phyloP scores from a whole-genome alignment of 2,329 filamentous ascomycete species.

The Aureobasidium sp. region DNA sequence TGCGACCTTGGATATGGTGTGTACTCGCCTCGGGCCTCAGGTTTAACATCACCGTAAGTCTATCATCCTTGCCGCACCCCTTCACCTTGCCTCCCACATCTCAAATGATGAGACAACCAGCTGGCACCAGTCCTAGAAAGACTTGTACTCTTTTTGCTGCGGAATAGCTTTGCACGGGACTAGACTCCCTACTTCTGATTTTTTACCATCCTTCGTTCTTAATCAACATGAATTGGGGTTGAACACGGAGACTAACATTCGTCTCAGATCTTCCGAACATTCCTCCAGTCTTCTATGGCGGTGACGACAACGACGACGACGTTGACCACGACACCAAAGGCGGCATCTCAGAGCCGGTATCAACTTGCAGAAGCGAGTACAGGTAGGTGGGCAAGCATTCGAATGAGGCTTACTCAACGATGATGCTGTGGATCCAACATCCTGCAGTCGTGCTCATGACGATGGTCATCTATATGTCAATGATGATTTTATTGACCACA shows the following conservation, averaged over 20 bases:
- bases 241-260: not conserved
- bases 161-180: conserved; percentile 45
- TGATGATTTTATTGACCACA: not conserved
- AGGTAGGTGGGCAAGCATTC: not conserved
- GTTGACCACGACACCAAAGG: not conserved
- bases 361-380: not conserved
- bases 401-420: not conserved
- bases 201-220: not conserved
- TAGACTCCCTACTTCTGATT: conserved; percentile 6
- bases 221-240: not conserved
- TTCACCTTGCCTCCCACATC: not conserved
- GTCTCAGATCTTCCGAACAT: not conserved
- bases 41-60: not conserved
- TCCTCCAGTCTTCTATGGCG: not conserved
- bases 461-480: not conserved
- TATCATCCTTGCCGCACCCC: not conserved
- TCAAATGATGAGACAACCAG: conserved; percentile 29
- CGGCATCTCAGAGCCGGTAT: not conserved
- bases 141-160: conserved; percentile 57
- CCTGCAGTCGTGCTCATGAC: not conserved
- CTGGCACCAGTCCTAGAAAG: conserved; percentile 63
- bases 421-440: not conserved
- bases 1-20: too few species aligned
- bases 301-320: not conserved
- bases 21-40: not conserved